A percentile compares a stretch with the other conserved stretches of the same genome.
Conservation (phyloP, 1,139 yeast genomes). For the Magnusiomyces sp. region DNA sequence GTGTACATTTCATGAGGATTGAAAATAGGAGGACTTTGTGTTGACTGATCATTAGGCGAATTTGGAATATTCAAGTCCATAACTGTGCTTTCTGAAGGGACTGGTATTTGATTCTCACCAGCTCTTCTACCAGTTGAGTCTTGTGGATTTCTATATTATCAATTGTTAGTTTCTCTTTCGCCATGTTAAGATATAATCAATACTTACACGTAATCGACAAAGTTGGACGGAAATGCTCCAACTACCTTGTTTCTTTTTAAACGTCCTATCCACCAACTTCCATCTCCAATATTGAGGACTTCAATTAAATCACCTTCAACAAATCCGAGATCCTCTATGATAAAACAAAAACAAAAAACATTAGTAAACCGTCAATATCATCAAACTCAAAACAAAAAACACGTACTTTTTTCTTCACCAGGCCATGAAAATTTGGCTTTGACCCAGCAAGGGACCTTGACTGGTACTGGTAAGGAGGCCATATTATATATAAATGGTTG, state of each 20-base stretch:
- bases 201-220: slow-evolving; percentile 47
- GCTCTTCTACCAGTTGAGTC: slow-evolving; percentile 5
- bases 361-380: background rate
- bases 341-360: background rate
- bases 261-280: slow-evolving; percentile 87
- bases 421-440: slow-evolving; percentile 84
- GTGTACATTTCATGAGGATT: too few relatives aligned
- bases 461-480: slow-evolving; percentile 14
- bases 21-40: too few relatives aligned
- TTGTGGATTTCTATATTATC: background rate
- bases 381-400: slow-evolving; percentile 6
- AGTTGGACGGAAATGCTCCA: slow-evolving; percentile 83
- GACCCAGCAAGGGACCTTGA: slow-evolving; percentile 53
- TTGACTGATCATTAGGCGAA: too few relatives aligned
- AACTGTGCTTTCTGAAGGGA: too few relatives aligned
- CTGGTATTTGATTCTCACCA: background rate
- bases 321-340: slow-evolving; percentile 72
- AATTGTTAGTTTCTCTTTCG: background rate
- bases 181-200: background rate
- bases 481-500: background rate
- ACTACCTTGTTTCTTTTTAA: slow-evolving; percentile 70
- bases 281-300: slow-evolving; percentile 72
- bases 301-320: slow-evolving; percentile 88
- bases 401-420: slow-evolving; percentile 57
- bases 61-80: too few relatives aligned